phyloP scores from a whole-genome alignment of 2,329 filamentous ascomycete genomes.

The Verticillium tricorpus region DNA sequence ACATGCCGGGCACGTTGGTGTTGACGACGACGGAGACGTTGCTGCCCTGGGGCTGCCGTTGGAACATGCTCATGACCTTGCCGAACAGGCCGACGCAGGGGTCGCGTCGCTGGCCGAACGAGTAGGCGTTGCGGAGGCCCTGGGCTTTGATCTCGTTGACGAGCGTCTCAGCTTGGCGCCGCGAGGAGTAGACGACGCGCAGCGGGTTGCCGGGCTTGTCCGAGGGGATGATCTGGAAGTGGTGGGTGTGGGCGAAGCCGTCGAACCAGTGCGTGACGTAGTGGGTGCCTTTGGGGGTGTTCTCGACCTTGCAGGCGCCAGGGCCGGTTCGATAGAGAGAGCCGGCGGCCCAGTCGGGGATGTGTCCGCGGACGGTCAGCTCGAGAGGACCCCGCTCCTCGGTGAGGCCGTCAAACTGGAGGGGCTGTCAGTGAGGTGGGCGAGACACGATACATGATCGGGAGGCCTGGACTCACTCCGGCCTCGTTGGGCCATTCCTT shows the following conservation, averaged over 20 bases:
- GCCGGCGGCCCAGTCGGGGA: constrained; percentile 69
- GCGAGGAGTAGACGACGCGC: constrained; percentile 66
- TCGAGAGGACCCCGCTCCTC: constrained; percentile 63
- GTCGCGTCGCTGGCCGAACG: constrained; percentile 68
- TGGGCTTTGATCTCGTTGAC: constrained; percentile 36
- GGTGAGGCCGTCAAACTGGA: constrained; percentile 62
- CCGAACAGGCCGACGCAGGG: constrained; percentile 70
- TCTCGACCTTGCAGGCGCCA: constrained; percentile 57
- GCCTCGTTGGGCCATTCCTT: constrained; percentile 44
- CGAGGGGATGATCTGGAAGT: constrained; percentile 59
- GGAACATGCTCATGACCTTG: constrained; percentile 64
- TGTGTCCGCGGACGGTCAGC: constrained; percentile 58
- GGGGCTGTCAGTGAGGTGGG: neutral
- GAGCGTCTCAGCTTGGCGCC: constrained; percentile 60
- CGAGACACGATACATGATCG: neutral
- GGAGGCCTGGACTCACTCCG: constrained; percentile 27
- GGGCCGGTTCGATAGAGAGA: constrained; percentile 72
- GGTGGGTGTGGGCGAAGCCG: constrained; percentile 66
- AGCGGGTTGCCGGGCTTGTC: constrained; percentile 17
- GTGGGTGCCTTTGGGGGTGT: constrained; percentile 54
- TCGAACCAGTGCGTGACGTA: constrained; percentile 76
- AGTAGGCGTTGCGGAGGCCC: constrained; percentile 32
- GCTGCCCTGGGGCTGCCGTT: constrained; percentile 25
- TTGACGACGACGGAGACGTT: constrained; percentile 66
- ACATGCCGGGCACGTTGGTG: constrained; percentile 57